Conservation (phyloP, 345 rosid genomes). For the Heritiera littoralis region DNA sequence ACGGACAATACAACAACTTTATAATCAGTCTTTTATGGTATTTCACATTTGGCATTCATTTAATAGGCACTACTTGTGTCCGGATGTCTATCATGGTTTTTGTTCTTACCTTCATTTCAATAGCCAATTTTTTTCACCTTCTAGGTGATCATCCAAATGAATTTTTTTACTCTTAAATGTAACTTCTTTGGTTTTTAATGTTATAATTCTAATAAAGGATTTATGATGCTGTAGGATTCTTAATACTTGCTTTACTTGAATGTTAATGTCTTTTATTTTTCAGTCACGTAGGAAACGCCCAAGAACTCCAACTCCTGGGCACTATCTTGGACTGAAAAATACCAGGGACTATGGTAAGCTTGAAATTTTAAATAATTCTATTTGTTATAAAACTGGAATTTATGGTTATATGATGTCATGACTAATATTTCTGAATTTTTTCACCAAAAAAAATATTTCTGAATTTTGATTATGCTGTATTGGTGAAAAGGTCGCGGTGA, state of each 20-base stretch:
- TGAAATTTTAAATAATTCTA: background rate
- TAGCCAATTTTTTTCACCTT: constrained; percentile 24
- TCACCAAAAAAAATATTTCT: background rate
- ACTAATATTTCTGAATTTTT: background rate
- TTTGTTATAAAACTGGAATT: background rate
- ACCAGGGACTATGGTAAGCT: constrained; percentile 69
- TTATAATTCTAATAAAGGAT: constrained; percentile 17
- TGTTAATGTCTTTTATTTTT: constrained; percentile 33
- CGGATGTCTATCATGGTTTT: constrained; percentile 29
- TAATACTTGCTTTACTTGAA: background rate
- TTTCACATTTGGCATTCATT: constrained; percentile 46
- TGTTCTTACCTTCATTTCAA: constrained; percentile 13
- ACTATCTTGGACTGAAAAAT: constrained; percentile 94
- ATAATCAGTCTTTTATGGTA: constrained; percentile 78
- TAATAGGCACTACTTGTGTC: constrained; percentile 20
- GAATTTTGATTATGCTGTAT: background rate
- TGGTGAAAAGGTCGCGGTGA: constrained; percentile 52
- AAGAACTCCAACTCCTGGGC: constrained; percentile 98
- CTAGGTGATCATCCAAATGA: background rate
- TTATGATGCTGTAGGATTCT: constrained; percentile 17
- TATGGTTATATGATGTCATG: background rate
- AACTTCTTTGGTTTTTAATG: background rate
- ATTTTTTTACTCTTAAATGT: background rate
- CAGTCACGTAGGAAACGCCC: constrained; percentile 98
- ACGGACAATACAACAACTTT: constrained; percentile 90